Evolutionary conservation across 202 grass and related monocot species (phyloP).

Genomic region (Carex arenaria): DNA sequence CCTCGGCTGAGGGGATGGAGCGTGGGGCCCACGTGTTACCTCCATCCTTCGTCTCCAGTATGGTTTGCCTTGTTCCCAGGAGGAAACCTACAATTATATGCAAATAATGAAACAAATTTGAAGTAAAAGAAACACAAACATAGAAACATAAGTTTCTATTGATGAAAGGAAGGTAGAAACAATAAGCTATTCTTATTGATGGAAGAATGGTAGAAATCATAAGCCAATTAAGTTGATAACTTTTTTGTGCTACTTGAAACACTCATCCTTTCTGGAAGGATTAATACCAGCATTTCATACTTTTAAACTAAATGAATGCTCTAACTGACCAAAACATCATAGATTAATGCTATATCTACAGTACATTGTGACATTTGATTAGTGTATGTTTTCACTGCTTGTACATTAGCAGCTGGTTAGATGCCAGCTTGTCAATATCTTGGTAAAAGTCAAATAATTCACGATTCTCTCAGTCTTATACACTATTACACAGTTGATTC

Average conservation of each 20-base stretch:
- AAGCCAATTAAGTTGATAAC: neutral
- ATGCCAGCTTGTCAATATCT: neutral
- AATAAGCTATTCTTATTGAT: neutral
- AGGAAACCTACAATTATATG: constrained; percentile 62
- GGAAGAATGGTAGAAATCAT: neutral
- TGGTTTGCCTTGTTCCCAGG: constrained; percentile 79
- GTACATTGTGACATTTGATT: neutral
- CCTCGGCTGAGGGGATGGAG: constrained; percentile 86
- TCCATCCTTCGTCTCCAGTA: constrained; percentile 88
- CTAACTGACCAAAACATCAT: neutral
- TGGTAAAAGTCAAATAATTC: neutral
- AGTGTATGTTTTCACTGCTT: neutral
- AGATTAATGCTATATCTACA: neutral
- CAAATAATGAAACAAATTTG: neutral
- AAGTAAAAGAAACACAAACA: neutral
- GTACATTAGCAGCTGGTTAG: neutral
- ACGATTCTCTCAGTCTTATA: neutral
- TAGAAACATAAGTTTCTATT: neutral
- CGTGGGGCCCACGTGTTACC: constrained; percentile 73
- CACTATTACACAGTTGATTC: neutral
- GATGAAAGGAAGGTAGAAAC: neutral
- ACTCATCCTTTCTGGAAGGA: neutral
- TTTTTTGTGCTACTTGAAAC: neutral
- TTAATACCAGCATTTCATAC: neutral
- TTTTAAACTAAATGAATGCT: neutral